Base-by-base conservation (phyloP, 2,329 filamentous ascomycete genomes). In the Penicillium sp. region DNA sequence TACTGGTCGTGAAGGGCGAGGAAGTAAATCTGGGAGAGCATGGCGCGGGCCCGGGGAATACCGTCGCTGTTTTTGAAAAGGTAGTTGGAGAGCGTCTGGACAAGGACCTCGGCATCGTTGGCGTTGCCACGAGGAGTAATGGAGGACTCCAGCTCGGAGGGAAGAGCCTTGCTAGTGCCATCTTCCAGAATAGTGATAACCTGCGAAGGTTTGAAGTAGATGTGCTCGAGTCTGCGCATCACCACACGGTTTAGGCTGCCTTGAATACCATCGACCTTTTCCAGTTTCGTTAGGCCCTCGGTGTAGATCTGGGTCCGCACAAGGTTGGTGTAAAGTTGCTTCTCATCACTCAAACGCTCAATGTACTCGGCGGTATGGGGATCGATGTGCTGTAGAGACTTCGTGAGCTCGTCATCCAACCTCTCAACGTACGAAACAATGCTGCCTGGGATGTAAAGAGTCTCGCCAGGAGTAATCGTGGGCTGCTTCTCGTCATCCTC, bases 11-110 rank as follows among this genome's bases (percentile, higher is more conserved):
- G 95, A 57, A 99, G 87, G 55, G 95, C 95, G 70, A 97, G 86
- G 88, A 97, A 97, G 84, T 99, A 99, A 66, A 99, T 95, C 81
- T 98, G 93, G 85, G 92, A 97, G 65, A 99, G 86, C 93, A 99
- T 98, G 50, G 95, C 94, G 63, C 95, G 90, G 63, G 94, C 96
- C 68, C 94, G 90, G 74, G 97, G 93, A 73, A 99, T 98, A 70
- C 94, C 93, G 75, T 97, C 93, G 77, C 92, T 96, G 83, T 97
- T 85, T 78, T 88, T 85, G 86, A 98, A 99, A 49, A 99, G 89
- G 79, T 97, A 97, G 78, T 91, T 92, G 88, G 92, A 97, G 57
- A 99, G 90, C 41, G 90, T 88, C 76, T 93, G 90, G 73, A 99
- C 89, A 50, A 99, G 88, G 46, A 63, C 65, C 64, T 86, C 81